Conservation (phyloP, 202 grass and related monocot genomes). For the Panicum hallii region DNA sequence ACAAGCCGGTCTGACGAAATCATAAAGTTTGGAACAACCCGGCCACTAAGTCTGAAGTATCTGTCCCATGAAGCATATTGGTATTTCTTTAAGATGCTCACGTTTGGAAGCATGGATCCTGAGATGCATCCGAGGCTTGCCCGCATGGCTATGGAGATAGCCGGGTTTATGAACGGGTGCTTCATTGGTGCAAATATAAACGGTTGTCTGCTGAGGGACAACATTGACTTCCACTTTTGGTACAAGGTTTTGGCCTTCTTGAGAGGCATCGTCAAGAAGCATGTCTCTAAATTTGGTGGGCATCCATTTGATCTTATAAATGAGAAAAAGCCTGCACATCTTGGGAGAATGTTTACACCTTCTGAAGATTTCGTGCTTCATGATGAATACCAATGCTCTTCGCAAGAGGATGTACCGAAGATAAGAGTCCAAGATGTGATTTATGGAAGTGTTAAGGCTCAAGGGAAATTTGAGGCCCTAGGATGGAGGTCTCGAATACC, state of each 20-base stretch:
- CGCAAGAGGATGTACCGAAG: background rate
- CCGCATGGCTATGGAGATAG: background rate
- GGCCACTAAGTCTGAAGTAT: background rate
- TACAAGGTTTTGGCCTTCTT: background rate
- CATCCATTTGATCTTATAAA: background rate
- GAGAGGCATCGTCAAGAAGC: background rate
- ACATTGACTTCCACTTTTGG: background rate
- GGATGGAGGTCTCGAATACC: background rate
- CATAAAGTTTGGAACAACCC: background rate
- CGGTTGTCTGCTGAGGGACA: background rate
- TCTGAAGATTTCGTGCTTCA: background rate
- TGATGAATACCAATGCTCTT: background rate
- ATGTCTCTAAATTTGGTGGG: background rate
- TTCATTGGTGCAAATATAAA: background rate
- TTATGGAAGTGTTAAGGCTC: background rate
- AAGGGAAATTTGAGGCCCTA: background rate
- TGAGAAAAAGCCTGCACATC: background rate
- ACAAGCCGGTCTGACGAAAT: background rate
- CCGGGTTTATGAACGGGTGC: background rate
- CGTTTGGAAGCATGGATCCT: background rate
- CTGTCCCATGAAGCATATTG: background rate
- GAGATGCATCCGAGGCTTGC: background rate
- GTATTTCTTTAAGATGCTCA: conserved; percentile 20
- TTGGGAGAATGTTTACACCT: background rate
- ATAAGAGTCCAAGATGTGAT: background rate